Conservation (phyloP, 257 asterid genomes). For the Leonotis leonurus region DNA sequence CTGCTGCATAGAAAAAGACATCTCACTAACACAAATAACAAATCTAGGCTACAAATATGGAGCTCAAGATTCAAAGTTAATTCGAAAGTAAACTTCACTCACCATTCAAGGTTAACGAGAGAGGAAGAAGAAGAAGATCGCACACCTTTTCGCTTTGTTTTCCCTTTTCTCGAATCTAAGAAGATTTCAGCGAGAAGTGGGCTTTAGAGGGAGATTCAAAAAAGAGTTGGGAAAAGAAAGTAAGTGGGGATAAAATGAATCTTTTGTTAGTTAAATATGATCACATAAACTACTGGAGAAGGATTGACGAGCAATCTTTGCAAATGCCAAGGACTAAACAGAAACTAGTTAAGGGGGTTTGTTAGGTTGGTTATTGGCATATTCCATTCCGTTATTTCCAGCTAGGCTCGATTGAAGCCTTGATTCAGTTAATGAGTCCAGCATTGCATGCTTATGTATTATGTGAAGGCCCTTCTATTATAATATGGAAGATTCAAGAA, state of each 20-base stretch:
- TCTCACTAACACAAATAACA: slow-evolving; percentile 21
- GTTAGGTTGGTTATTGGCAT: too few species aligned
- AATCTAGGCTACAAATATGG: neutral
- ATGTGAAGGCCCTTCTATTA: too few species aligned
- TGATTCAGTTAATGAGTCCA: too few species aligned
- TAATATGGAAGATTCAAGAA: too few species aligned
- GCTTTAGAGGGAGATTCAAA: slow-evolving; percentile 29
- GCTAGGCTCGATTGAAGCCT: too few species aligned
- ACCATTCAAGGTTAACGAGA: neutral
- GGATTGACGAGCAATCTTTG: too few species aligned
- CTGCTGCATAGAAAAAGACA: slow-evolving; percentile 58
- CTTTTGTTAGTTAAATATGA: too few species aligned
- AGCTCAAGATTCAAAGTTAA: slow-evolving; percentile 28
- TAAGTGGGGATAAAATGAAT: slow-evolving; percentile 23
- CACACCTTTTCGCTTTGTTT: slow-evolving; percentile 20
- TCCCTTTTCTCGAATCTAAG: slow-evolving; percentile 18
- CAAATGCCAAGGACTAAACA: too few species aligned
- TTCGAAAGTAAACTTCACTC: slow-evolving; percentile 7
- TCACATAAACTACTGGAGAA: too few species aligned
- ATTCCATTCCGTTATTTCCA: too few species aligned
- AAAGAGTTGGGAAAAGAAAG: slow-evolving; percentile 13
- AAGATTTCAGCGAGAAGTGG: slow-evolving; percentile 27
- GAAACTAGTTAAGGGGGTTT: too few species aligned
- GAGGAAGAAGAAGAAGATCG: slow-evolving; percentile 6
- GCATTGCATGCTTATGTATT: too few species aligned